Evolutionary conservation across 768 basidiomycete species (phyloP), one percentile per base, ranked within the genome.

Genomic region (Phanerodontia chrysosporium): DNA sequence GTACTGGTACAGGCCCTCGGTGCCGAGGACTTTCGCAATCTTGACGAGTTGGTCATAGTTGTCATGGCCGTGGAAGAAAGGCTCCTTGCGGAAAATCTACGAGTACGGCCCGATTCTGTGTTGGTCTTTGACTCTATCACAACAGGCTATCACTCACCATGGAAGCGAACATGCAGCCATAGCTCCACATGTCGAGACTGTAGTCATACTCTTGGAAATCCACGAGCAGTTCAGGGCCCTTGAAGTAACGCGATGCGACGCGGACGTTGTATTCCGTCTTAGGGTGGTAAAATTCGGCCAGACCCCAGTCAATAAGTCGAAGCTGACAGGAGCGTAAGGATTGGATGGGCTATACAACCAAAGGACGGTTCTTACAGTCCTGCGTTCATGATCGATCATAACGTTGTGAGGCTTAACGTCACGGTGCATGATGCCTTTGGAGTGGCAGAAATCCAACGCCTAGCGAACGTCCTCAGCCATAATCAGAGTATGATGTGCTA

Each of bases 131-230:
- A 18, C 39, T 18, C 4, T 42, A 18, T 12, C 39, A 18, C 18
- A 42, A 18, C 18, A 7, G 39, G 10, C 22, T 29, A 22, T 13
- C n/a, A 66, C 81, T 65, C 69, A 96, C 95, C 96, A 98, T 98
- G 18, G 92, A 94, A 9, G 96, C 96, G 73, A 96, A 97, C 94
- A 96, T 98, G 72, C 96, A 98, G 18, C 96, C 96, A 69, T 91
- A 87, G 76, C 92, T 95, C 96, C 96, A 98, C 92, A 98, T 93
- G 72, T 98, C 95, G 66, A 98, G 75, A 73, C 90, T 92, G 72
- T 97, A 97, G 73, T 98, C 96, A 65, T 98, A 98, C 72, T 97
- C 94, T 72, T 97, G 96, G 78, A 97, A 98, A 73, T 98, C 95
- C 60, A 98, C 95, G 58, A 98, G 78, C 58, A 98, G 78, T 74